A percentile compares a stretch with the other conserved stretches of the same genome.
phyloP scores from a whole-genome alignment of 169 alveolate genomes.

The Babesia divergens region DNA sequence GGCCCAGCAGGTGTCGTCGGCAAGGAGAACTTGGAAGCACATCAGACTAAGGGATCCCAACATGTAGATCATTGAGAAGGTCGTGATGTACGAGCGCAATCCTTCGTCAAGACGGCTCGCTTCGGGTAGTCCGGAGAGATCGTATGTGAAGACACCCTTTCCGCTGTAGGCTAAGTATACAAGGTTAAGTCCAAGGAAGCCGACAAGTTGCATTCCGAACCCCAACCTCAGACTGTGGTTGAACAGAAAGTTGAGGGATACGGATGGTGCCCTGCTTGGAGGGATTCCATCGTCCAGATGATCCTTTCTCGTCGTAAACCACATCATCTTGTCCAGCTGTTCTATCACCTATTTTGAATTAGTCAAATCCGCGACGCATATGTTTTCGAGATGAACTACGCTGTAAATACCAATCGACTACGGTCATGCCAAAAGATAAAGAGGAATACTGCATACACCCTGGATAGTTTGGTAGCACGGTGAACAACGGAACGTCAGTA shows the following conservation, averaged over 20 bases:
- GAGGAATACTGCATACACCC: no score
- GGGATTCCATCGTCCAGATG: conserved; percentile 84
- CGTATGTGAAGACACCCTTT: conserved; percentile 82
- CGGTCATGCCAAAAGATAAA: neutral
- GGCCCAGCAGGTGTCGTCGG: conserved; percentile 92
- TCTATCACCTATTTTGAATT: no score
- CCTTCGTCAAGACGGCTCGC: conserved; percentile 77
- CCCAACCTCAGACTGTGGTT: conserved; percentile 78
- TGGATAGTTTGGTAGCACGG: no score
- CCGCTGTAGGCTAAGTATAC: conserved; percentile 82
- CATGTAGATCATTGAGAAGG: conserved; percentile 78
- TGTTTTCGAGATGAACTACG: neutral
- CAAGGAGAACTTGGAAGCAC: conserved; percentile 87
- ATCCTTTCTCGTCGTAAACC: conserved; percentile 86
- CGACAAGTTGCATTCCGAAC: conserved; percentile 76
- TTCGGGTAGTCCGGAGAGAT: conserved; percentile 79
- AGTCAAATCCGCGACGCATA: no score
- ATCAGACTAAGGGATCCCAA: conserved; percentile 83
- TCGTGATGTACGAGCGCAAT: conserved; percentile 72
- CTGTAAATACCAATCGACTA: neutral
- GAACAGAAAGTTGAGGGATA: conserved; percentile 74
- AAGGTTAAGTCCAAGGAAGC: conserved; percentile 77
- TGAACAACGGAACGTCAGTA: no score
- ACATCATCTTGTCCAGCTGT: conserved; percentile 63
- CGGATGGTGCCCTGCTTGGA: conserved; percentile 83